Evolutionary conservation across 1,139 yeast species (phyloP).

Genomic region (Blastobotrys persicus): DNA sequence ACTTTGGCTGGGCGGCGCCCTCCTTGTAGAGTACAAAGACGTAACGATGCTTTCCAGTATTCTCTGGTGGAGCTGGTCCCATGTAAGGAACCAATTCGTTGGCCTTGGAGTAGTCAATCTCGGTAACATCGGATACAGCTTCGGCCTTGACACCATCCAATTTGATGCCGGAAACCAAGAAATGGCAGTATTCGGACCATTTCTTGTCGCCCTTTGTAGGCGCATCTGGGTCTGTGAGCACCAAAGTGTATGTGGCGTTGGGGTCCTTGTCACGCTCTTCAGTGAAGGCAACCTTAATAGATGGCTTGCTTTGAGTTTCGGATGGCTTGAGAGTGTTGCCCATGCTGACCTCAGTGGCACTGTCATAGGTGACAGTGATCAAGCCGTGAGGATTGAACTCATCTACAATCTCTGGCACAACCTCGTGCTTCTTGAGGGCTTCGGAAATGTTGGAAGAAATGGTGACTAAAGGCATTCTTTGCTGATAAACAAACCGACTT

Average conservation of each 20-base stretch:
- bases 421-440: conserved; percentile 56
- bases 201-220: conserved; percentile 78
- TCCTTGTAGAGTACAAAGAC: conserved; percentile 74
- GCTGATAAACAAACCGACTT: not conserved
- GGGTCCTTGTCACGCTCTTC: conserved; percentile 36
- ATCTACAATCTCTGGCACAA: conserved; percentile 56
- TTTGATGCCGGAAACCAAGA: conserved; percentile 62
- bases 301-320: conserved; percentile 65
- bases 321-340: conserved; percentile 70
- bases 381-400: conserved; percentile 39
- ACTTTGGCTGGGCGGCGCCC: conserved; percentile 18
- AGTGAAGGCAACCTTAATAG: conserved; percentile 63
- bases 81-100: conserved; percentile 47
- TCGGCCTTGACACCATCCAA: conserved; percentile 25
- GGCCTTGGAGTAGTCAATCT: conserved; percentile 34
- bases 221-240: conserved; percentile 91
- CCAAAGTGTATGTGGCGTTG: conserved; percentile 65
- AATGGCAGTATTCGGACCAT: conserved; percentile 88
- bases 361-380: conserved; percentile 46
- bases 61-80: conserved; percentile 85
- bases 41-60: conserved; percentile 80
- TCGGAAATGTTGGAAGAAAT: conserved; percentile 63
- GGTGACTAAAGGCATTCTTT: conserved; percentile 40
- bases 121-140: conserved; percentile 36
- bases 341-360: conserved; percentile 64